Evolutionary conservation across 208 protist species (phyloP).

Genomic region (Trypanosoma theileri): DNA sequence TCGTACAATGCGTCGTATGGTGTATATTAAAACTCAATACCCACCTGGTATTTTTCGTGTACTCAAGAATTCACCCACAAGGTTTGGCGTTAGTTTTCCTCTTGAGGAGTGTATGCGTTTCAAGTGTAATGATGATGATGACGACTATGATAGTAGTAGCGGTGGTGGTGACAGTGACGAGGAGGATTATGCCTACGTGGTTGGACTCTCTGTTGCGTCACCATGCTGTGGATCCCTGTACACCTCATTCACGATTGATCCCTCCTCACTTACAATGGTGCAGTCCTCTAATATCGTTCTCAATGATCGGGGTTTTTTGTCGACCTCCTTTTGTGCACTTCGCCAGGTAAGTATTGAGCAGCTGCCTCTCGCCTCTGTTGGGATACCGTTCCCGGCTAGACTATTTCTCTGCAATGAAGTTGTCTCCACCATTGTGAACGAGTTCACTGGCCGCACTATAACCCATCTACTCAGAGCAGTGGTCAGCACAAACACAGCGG

Average conservation of each 20-base stretch:
- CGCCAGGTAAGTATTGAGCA: neutral
- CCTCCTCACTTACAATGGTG: neutral
- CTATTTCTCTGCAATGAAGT: slow-evolving; percentile 41
- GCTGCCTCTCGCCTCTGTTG: slow-evolving; percentile 28
- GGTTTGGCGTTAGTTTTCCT: too few species aligned
- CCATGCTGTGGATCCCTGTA: slow-evolving; percentile 11
- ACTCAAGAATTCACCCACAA: too few species aligned
- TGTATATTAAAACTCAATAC: too few species aligned
- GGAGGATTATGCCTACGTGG: neutral
- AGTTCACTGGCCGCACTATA: slow-evolving; percentile 24
- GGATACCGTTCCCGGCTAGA: slow-evolving; percentile 35
- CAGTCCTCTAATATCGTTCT: neutral
- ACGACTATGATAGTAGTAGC: neutral
- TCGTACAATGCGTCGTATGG: too few species aligned
- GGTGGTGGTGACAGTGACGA: neutral
- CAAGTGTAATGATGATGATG: too few species aligned
- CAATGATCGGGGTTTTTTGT: too few species aligned
- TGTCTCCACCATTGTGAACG: slow-evolving; percentile 42
- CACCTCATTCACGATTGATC: slow-evolving; percentile 11
- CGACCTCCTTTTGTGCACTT: neutral
- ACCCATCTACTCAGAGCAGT: slow-evolving; percentile 28
- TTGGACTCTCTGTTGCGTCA: slow-evolving; percentile 16
- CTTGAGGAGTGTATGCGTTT: too few species aligned
- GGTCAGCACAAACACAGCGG: slow-evolving; percentile 33
- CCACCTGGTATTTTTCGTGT: too few species aligned